A percentile compares a stretch with the other conserved stretches of the same genome.
phyloP scores from a whole-genome alignment of 1,139 yeast species.

The Candida sojae region DNA sequence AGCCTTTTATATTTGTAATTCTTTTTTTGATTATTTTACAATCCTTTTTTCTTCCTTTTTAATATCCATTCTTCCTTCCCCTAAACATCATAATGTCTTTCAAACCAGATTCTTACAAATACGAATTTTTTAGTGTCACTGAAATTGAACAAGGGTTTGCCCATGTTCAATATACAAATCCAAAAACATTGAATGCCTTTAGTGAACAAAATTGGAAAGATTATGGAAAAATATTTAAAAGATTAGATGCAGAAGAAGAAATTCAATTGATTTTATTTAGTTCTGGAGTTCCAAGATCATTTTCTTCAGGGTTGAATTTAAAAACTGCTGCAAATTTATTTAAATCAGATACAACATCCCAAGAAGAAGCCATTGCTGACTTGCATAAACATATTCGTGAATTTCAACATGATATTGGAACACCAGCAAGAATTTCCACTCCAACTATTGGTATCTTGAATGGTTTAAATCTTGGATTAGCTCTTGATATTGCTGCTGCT shows the following conservation, averaged over 20 bases:
- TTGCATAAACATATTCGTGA: slow-evolving; percentile 48
- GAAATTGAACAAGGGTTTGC: slow-evolving; percentile 50
- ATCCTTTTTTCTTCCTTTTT: neutral
- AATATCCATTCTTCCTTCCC: neutral
- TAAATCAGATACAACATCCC: neutral
- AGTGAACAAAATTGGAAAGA: slow-evolving; percentile 55
- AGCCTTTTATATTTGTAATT: no score
- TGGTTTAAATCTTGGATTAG: slow-evolving; percentile 61
- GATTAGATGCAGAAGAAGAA: slow-evolving; percentile 45
- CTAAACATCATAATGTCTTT: slow-evolving; percentile 18
- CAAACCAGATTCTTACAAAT: slow-evolving; percentile 29
- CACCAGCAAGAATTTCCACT: slow-evolving; percentile 47
- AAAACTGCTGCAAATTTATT: slow-evolving; percentile 31
- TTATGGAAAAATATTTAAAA: slow-evolving; percentile 50
- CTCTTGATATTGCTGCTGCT: slow-evolving; percentile 64
- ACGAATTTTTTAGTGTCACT: slow-evolving; percentile 41
- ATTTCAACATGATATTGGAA: slow-evolving; percentile 58
- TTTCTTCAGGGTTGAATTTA: slow-evolving; percentile 70
- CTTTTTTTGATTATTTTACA: no score
- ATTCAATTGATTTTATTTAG: slow-evolving; percentile 58
- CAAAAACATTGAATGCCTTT: slow-evolving; percentile 62
- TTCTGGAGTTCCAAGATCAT: slow-evolving; percentile 56
- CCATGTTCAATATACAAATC: slow-evolving; percentile 66
- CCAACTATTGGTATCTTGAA: slow-evolving; percentile 53
- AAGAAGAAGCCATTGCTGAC: slow-evolving; percentile 21